These are phyloP conservation scores for Actinomortierella wolfii DNA, from an alignment of 371 early-diverging fungal genomes.

Conservation along the genomic window DNA sequence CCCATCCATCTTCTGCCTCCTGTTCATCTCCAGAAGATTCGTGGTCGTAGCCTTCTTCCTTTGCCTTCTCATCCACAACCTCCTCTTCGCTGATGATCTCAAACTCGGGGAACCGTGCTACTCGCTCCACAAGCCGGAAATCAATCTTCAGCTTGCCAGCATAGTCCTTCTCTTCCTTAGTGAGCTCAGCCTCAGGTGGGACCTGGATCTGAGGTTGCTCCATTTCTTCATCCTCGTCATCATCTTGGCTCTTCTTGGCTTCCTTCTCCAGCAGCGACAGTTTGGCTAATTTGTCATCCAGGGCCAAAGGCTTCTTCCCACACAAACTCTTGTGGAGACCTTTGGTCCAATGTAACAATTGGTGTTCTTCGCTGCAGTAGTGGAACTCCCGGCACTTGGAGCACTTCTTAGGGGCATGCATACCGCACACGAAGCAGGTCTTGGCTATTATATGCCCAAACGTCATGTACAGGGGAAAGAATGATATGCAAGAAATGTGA, in stretches of 20 bases:
- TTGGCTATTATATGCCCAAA: constrained; percentile 19
- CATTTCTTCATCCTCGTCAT: constrained; percentile 34
- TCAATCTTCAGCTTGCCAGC: constrained; percentile 43
- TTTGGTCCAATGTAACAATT: constrained; percentile 81
- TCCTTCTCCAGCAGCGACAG: constrained; percentile 22
- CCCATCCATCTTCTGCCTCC: constrained; percentile 48
- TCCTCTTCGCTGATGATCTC: constrained; percentile 47
- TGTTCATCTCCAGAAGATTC: constrained; percentile 43
- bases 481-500: constrained; percentile 3
- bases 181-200: constrained; percentile 9
- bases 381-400: constrained; percentile 69
- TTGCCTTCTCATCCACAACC: constrained; percentile 47
- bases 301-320: constrained; percentile 23
- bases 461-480: not conserved
- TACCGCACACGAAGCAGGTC: constrained; percentile 77
- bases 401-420: constrained; percentile 80
- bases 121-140: constrained; percentile 27
- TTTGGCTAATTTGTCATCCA: constrained; percentile 12
- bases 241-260: constrained; percentile 18
- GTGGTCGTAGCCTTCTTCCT: constrained; percentile 35
- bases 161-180: constrained; percentile 56
- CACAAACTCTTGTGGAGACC: constrained; percentile 79
- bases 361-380: constrained; percentile 90
- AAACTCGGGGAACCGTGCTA: constrained; percentile 39
- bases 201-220: constrained; percentile 6